Evolutionary conservation across 164 flowering plant genomes (phyloP), one percentile per base, ranked within the genome.

Genomic region (Vitis labrusca): DNA sequence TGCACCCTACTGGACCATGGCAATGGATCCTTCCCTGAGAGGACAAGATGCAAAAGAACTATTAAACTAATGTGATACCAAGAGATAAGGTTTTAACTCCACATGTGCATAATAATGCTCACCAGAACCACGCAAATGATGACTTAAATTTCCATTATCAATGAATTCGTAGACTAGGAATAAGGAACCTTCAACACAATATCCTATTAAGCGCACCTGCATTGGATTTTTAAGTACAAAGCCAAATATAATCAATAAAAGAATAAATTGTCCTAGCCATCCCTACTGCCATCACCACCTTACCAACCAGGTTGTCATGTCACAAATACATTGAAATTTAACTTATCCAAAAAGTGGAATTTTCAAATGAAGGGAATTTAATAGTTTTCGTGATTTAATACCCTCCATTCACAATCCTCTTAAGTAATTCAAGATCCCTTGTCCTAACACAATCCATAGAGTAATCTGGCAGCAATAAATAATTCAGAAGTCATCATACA

Each of bases 131-230:
- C 83, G 92, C 72, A 94, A 78, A 78, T 92, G 95, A 76, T 94
- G 83, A 61, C 89, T 85, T 75, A 94, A 80, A 85, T 91, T 89
- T 10, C 97, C 97, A 80, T 94, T 94, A 58, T 94, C 98, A 68
- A 94, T 84, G 78, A 49, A 92, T 66, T 94, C 98, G 64, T 91
- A 94, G 0, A 94, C 92, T 30, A 94, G 79, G 81, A 88, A 94
- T 50, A 92, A 85, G 55, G 90, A 89, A 50, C 83, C 80, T 77
- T 91, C 93, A 63, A 84, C 85, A 69, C 98, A 94, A 60, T 85
- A 94, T 68, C 98, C 98, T 49, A 94, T 94, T 83, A 94, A 80
- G 50, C 97, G 97, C 77, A 94, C 95, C 98, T 94, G 80, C 73
- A 81, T 37, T 48, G 44, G 7, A 37, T 37, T 37, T 37, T 37